phyloP scores from a whole-genome alignment of 257 asterid species.

The Solanum etuberosum region DNA sequence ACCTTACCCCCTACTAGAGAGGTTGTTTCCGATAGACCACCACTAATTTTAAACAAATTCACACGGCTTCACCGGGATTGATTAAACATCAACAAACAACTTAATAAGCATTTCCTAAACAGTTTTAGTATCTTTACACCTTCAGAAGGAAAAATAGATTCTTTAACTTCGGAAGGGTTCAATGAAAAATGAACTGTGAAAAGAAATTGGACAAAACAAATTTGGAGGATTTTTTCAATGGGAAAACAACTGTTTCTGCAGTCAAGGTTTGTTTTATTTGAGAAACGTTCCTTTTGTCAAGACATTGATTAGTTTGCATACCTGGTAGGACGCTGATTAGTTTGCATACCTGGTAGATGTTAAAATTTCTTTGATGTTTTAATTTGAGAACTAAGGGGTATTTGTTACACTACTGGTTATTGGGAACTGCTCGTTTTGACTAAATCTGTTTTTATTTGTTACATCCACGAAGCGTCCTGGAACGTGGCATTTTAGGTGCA shows the following conservation, averaged over 20 bases:
- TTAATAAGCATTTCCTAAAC: background rate
- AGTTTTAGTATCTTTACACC: background rate
- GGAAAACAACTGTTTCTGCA: background rate
- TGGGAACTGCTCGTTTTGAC: background rate
- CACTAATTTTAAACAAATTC: background rate
- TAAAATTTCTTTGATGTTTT: background rate
- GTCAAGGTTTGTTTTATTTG: background rate
- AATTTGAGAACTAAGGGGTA: background rate
- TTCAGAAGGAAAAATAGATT: background rate
- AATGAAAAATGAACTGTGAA: background rate
- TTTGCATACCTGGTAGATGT: background rate
- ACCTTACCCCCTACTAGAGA: background rate
- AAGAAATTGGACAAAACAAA: background rate
- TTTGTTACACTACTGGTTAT: background rate
- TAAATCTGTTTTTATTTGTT: background rate
- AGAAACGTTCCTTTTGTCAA: background rate
- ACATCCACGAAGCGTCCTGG: conserved; percentile 42
- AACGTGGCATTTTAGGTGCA: conserved; percentile 94
- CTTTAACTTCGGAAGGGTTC: background rate
- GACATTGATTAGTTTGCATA: background rate
- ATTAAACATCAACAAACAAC: background rate
- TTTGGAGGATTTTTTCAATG: background rate
- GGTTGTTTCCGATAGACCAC: background rate
- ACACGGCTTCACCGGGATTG: background rate
- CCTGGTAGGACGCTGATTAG: background rate